These are phyloP conservation scores for Andrographis paniculata DNA, from an alignment of 305 asterid species.

Conservation along the genomic window DNA sequence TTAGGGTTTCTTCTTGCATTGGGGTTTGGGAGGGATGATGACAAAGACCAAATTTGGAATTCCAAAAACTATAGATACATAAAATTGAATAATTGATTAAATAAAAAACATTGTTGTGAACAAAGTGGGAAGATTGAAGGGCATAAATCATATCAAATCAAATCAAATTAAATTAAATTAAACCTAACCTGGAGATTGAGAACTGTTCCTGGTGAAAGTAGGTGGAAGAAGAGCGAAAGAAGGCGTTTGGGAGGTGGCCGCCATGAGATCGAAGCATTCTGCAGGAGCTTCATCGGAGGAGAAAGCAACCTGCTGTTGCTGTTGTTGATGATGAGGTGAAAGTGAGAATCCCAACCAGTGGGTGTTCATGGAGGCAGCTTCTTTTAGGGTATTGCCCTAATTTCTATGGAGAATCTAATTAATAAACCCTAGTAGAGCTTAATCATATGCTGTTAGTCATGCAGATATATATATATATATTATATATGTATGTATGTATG, in stretches of 20 bases:
- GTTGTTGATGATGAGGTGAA: constrained; percentile 35
- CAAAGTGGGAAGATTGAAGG: no score
- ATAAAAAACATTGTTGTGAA: background rate
- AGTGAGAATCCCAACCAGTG: constrained; percentile 82
- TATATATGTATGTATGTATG: background rate
- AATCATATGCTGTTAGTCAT: no score
- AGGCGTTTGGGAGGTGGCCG: constrained; percentile 28
- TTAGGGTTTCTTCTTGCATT: background rate
- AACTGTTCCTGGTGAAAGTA: constrained; percentile 36
- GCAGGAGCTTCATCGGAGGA: constrained; percentile 29
- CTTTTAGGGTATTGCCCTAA: constrained; percentile 15
- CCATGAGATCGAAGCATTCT: constrained; percentile 41
- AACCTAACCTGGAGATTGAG: constrained; percentile 32
- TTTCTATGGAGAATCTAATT: no score
- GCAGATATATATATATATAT: background rate
- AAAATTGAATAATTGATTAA: no score
- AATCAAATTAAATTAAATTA: background rate
- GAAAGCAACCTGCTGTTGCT: constrained; percentile 13
- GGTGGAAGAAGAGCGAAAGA: constrained; percentile 44
- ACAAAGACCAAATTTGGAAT: background rate
- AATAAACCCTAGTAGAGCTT: no score
- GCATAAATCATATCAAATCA: background rate
- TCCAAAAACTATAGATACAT: background rate
- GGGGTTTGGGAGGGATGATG: background rate
- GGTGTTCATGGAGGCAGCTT: constrained; percentile 43